phyloP scores from a whole-genome alignment of 805 yeast genomes.

The Ogataea ganodermae region DNA sequence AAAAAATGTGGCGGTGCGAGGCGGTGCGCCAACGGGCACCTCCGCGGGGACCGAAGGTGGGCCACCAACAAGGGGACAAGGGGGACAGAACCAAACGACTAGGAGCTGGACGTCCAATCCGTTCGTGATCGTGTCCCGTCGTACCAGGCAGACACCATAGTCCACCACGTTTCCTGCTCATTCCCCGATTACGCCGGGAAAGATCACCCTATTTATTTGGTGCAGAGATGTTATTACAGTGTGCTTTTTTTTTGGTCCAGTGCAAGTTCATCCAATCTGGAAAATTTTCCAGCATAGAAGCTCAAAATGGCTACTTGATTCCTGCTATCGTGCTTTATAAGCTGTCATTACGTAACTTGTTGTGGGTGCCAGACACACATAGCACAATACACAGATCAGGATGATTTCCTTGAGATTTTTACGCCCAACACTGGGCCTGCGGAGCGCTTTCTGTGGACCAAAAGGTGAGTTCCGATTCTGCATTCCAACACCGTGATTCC shows the following conservation, averaged over 20 bases:
- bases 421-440: conserved; percentile 2
- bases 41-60: background rate
- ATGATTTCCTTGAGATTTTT: conserved; percentile 3
- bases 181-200: no score
- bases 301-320: background rate
- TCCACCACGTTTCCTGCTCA: no score
- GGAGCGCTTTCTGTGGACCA: background rate
- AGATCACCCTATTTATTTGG: background rate
- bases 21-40: background rate
- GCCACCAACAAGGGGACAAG: background rate
- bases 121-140: no score
- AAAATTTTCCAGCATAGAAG: conserved; percentile 1
- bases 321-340: background rate
- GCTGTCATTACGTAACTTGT: background rate
- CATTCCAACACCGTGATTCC: background rate
- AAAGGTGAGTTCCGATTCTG: conserved; percentile 1
- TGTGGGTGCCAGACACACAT: conserved; percentile 6
- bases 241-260: background rate
- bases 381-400: background rate
- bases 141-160: no score
- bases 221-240: conserved; percentile 2
- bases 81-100: background rate
- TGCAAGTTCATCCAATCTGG: background rate
- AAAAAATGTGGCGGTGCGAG: conserved; percentile 6
- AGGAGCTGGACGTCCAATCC: background rate